Evolutionary conservation across 169 alveolate species (phyloP), one percentile per base, ranked within the genome.

Genomic region (Perkinsus chesapeaki): DNA sequence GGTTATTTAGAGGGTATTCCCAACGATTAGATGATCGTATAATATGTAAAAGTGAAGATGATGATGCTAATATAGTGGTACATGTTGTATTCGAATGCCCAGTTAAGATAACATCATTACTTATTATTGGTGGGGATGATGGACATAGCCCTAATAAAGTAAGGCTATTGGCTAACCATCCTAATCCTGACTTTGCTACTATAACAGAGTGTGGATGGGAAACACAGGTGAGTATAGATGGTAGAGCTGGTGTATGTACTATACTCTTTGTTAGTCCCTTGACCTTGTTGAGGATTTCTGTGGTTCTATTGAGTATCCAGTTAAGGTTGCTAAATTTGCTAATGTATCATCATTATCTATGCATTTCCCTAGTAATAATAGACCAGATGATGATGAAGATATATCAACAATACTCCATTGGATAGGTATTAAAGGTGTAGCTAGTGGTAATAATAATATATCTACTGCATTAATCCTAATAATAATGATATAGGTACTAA

Each of bases 271-370:
- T 39, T 94, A 94, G 38, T 36, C 92, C 34, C 37, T 94, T 10
- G 95, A 94, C 48, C 47, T 94, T 7, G 38, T 91, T 27, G 95
- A 94, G 72, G 95, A 94, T 34, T 94, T 39, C 48, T 94, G 95
- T 39, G 95, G 95, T 20, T 38, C 92, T 27, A 39, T 94, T 27
- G 95, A 94, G 10, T 91, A 94, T 39, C 38, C 92, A 0, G 37
- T 94, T 5, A 94, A 60, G 73, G 93, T 47, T 47, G 48, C 94
- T 0, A 94, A 72, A n/a, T 94, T 94, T 72, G 34, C 73, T 73
- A 91, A 94, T 92, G 94, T 94, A 36, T 73, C 60, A 38, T 91
- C 91, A 20, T 39, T 94, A 47, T 92, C 91, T 9, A 73, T 94
- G 91, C 93, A 94, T 72, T 94, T 94, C 72, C 94, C 95, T 31